phyloP scores from a whole-genome alignment of 352 stramenopile species.

The Phytophthora capsici region DNA sequence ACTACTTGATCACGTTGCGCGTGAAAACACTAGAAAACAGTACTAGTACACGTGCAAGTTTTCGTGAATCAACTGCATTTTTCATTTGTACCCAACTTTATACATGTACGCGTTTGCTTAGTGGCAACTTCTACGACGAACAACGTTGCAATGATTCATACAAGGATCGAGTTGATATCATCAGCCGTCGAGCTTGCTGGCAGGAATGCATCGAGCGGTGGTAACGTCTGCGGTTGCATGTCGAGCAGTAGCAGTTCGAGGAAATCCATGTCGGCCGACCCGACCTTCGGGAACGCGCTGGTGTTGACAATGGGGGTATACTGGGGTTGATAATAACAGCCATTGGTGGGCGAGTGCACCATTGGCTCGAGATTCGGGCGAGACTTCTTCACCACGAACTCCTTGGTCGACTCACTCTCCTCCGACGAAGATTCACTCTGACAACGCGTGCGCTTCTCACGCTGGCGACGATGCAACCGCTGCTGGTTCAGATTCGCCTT shows the following conservation, averaged over 20 bases:
- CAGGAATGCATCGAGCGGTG: constrained; percentile 22
- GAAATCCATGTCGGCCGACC: constrained; percentile 28
- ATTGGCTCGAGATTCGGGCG: constrained; percentile 10
- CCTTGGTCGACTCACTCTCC: background rate
- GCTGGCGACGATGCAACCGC: constrained; percentile 45
- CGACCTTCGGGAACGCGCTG: background rate
- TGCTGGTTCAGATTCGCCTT: constrained; percentile 70
- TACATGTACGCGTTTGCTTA: background rate
- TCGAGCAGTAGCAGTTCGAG: constrained; percentile 27
- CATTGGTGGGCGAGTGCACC: constrained; percentile 1
- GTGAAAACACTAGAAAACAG: too few species aligned
- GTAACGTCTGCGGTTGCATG: constrained; percentile 18
- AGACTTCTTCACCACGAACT: background rate
- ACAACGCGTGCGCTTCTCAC: constrained; percentile 18
- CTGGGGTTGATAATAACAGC: constrained; percentile 7
- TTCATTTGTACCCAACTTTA: too few species aligned
- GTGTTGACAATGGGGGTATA: background rate
- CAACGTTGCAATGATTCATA: background rate
- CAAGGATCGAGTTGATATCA: constrained; percentile 15
- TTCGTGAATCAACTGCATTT: too few species aligned
- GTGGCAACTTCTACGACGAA: background rate
- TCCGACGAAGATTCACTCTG: background rate
- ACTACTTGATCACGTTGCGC: too few species aligned
- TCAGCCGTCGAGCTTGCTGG: background rate
- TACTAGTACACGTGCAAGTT: too few species aligned